Percentiles rank a stretch among this genome's conserved stretches.
Evolutionary conservation across 1,284 basidiomycete species (phyloP).

Genomic region (Papiliotrema flavescens): DNA sequence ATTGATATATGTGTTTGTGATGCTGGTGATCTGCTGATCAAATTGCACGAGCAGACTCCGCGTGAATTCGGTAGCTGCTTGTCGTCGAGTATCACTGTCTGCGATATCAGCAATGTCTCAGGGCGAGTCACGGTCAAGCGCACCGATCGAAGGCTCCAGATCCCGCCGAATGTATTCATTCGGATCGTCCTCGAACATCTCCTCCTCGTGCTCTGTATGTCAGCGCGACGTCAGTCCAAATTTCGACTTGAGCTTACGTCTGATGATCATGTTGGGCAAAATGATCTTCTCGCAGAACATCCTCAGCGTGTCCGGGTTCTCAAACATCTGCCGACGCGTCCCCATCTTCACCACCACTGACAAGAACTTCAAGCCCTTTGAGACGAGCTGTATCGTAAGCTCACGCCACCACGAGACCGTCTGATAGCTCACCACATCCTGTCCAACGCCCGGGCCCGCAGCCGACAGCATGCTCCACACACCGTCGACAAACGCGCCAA

Average conservation of each 20-base stretch:
- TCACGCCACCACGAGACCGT: neutral
- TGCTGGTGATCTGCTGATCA: conserved; percentile 76
- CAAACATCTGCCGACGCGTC: conserved; percentile 64
- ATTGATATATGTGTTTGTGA: conserved; percentile 78
- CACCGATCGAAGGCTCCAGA: conserved; percentile 54
- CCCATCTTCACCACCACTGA: conserved; percentile 87
- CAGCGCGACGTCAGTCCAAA: conserved; percentile 1
- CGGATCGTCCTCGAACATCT: conserved; percentile 96
- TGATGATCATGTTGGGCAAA: conserved; percentile 82
- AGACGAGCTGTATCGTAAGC: conserved; percentile 63
- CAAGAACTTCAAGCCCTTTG: conserved; percentile 88
- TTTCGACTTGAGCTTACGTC: conserved; percentile 51
- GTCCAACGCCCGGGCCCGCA: conserved; percentile 60
- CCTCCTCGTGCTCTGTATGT: conserved; percentile 71
- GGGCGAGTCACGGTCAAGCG: neutral
- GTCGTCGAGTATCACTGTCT: conserved; percentile 71
- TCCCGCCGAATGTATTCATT: conserved; percentile 92
- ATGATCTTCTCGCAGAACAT: conserved; percentile 86
- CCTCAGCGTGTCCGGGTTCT: conserved; percentile 67
- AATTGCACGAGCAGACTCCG: conserved; percentile 78
- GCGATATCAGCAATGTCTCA: conserved; percentile 1
- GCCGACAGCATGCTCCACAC: conserved; percentile 84
- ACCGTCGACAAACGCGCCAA: conserved; percentile 79
- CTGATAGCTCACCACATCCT: conserved; percentile 65
- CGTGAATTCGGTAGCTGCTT: conserved; percentile 89